phyloP scores from a whole-genome alignment of 306 rosid species.

The Casuarina equisetifolia region DNA sequence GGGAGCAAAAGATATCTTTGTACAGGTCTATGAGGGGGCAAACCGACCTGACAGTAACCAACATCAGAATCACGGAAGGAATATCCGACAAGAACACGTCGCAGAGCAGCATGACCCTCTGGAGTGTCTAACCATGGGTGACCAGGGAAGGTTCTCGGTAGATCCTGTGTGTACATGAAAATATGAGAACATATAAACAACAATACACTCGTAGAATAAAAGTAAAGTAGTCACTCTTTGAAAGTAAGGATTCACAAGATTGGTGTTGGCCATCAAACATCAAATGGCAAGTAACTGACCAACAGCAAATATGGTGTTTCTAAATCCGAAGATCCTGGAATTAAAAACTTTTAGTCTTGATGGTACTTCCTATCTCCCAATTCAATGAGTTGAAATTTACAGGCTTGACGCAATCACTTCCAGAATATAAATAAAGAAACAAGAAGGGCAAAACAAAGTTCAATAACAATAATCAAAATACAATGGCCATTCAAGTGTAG shows the following conservation, averaged over 20 bases:
- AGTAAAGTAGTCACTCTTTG: background rate
- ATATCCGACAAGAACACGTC: slow-evolving; percentile 94
- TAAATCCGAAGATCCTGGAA: background rate
- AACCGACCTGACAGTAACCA: slow-evolving; percentile 92
- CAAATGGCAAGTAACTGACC: background rate
- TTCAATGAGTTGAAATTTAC: slow-evolving; percentile 17
- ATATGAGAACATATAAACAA: background rate
- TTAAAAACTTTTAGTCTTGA: background rate
- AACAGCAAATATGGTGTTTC: background rate
- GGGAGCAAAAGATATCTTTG: background rate
- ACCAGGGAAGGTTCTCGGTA: slow-evolving; percentile 95
- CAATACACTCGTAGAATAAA: background rate
- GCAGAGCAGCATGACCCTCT: slow-evolving; percentile 89
- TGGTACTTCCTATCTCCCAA: slow-evolving; percentile 16
- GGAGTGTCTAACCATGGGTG: slow-evolving; percentile 98
- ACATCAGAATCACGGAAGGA: slow-evolving; percentile 99
- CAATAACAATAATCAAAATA: slow-evolving; percentile 16
- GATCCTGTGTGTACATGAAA: slow-evolving; percentile 56
- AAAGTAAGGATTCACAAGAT: background rate
- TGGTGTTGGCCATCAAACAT: background rate
- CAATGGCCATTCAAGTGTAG: slow-evolving; percentile 8
- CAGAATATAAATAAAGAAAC: background rate
- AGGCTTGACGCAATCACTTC: slow-evolving; percentile 10
- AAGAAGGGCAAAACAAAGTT: slow-evolving; percentile 5
- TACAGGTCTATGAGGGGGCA: slow-evolving; percentile 3